Evolutionary conservation across 106 monocot genomes (phyloP).

Genomic region (Dendrobium nobile): DNA sequence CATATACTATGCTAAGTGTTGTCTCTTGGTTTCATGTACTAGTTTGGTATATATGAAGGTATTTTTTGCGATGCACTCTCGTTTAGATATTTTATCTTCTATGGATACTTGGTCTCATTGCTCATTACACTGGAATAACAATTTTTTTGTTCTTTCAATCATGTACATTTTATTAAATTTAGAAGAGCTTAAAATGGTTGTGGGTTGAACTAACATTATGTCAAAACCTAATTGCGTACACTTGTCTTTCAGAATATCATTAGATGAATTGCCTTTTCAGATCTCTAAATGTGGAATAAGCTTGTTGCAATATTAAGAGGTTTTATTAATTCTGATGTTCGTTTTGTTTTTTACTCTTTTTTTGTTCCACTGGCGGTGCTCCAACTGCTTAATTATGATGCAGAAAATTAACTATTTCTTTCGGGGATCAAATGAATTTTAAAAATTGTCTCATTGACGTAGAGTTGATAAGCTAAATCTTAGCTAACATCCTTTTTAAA

Average conservation of each 20-base stretch:
- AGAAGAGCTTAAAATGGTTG: background rate
- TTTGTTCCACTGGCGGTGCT: background rate
- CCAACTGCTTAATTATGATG: background rate
- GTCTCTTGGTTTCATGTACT: too few relatives aligned
- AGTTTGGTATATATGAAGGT: too few relatives aligned
- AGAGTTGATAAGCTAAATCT: background rate
- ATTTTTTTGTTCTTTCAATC: background rate
- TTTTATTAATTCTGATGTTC: background rate
- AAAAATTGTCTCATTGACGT: background rate
- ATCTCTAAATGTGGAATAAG: background rate
- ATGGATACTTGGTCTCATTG: background rate
- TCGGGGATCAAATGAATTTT: background rate
- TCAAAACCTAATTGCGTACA: background rate
- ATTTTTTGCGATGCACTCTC: background rate
- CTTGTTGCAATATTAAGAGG: background rate
- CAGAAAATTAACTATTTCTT: background rate
- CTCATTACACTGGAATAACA: background rate
- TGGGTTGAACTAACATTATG: background rate
- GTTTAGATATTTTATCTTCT: background rate
- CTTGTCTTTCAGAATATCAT: constrained; percentile 1
- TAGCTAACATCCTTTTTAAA: background rate
- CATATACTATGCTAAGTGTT: too few relatives aligned
- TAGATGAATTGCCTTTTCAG: background rate
- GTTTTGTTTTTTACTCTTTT: background rate
- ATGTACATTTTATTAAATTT: background rate